Percentiles rank a stretch among this genome's conserved stretches.
Conservation (phyloP, 2,329 filamentous ascomycete species). For the Fusarium coicis region DNA sequence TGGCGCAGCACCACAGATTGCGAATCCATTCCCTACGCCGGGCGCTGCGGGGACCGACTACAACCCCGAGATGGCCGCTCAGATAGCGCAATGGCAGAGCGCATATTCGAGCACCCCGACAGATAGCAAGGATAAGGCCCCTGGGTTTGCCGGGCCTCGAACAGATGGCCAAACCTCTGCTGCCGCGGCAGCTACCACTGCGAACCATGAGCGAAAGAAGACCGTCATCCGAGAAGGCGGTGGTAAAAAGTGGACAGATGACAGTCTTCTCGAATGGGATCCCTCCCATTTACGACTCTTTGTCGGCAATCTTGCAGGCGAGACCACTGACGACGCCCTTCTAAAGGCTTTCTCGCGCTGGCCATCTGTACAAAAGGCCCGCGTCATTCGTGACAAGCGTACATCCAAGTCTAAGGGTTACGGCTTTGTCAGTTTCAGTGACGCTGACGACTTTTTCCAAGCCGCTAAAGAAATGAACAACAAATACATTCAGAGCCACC, state of each 20-base stretch:
- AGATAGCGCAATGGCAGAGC: slow-evolving; percentile 95
- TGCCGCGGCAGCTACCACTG: slow-evolving; percentile 7
- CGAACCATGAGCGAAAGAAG: slow-evolving; percentile 72
- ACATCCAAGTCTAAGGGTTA: slow-evolving; percentile 97
- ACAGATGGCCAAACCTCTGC: slow-evolving; percentile 54
- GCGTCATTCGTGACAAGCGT: slow-evolving; percentile 93
- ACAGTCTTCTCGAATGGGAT: slow-evolving; percentile 93
- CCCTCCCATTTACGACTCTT: slow-evolving; percentile 94
- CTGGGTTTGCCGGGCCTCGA: slow-evolving; percentile 46
- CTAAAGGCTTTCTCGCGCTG: slow-evolving; percentile 94
- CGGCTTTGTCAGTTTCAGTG: slow-evolving; percentile 94
- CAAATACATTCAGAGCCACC: slow-evolving; percentile 98
- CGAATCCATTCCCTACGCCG: slow-evolving; percentile 82
- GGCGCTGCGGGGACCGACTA: slow-evolving; percentile 56
- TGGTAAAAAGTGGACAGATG: slow-evolving; percentile 92
- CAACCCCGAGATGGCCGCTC: slow-evolving; percentile 86
- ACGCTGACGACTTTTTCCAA: slow-evolving; percentile 95
- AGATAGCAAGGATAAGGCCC: slow-evolving; percentile 48
- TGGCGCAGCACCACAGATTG: slow-evolving; percentile 72
- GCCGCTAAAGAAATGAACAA: slow-evolving; percentile 98
- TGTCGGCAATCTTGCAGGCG: slow-evolving; percentile 94
- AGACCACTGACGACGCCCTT: slow-evolving; percentile 95
- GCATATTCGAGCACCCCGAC: slow-evolving; percentile 76
- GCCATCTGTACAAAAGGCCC: slow-evolving; percentile 88
- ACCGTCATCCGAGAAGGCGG: slow-evolving; percentile 91